phyloP scores from a whole-genome alignment of 306 rosid species.

The Mimosa pudica region DNA sequence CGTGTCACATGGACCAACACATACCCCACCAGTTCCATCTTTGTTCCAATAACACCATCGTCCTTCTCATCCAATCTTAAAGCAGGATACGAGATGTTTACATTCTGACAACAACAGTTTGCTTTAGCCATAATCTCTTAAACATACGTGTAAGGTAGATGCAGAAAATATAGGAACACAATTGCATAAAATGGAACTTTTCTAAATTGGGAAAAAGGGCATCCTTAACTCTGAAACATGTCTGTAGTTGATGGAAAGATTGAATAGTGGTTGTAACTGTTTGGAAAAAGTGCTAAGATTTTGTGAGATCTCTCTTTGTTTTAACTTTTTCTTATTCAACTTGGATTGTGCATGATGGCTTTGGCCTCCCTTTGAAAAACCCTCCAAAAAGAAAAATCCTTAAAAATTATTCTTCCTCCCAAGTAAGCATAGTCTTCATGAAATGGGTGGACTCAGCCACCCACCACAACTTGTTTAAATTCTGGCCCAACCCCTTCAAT shows the following conservation, averaged over 20 bases:
- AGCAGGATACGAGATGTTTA: slow-evolving; percentile 58
- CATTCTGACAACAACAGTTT: slow-evolving; percentile 53
- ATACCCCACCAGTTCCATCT: slow-evolving; percentile 55
- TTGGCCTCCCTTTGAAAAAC: slow-evolving; percentile 52
- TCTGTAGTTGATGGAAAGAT: slow-evolving; percentile 53
- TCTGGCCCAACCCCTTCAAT: slow-evolving; percentile 51
- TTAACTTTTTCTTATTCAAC: slow-evolving; percentile 71
- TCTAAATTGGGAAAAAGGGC: slow-evolving; percentile 51
- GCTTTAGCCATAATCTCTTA: slow-evolving; percentile 31
- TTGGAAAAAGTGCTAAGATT: slow-evolving; percentile 76
- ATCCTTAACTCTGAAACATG: slow-evolving; percentile 50
- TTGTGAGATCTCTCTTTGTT: slow-evolving; percentile 68
- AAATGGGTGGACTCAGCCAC: slow-evolving; percentile 80
- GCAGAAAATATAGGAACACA: slow-evolving; percentile 34
- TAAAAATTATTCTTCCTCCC: slow-evolving; percentile 56
- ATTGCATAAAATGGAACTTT: slow-evolving; percentile 34
- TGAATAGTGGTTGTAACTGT: slow-evolving; percentile 71
- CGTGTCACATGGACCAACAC: slow-evolving; percentile 74
- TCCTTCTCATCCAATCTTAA: slow-evolving; percentile 66
- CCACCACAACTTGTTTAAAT: slow-evolving; percentile 68
- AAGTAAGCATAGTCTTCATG: slow-evolving; percentile 69
- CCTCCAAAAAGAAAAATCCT: slow-evolving; percentile 51
- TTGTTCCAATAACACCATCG: slow-evolving; percentile 42
- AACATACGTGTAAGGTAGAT: slow-evolving; percentile 50
- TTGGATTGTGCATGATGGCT: slow-evolving; percentile 64